Evolutionary conservation across 208 protist species (phyloP).

Genomic region (Trypanosoma caninum): DNA sequence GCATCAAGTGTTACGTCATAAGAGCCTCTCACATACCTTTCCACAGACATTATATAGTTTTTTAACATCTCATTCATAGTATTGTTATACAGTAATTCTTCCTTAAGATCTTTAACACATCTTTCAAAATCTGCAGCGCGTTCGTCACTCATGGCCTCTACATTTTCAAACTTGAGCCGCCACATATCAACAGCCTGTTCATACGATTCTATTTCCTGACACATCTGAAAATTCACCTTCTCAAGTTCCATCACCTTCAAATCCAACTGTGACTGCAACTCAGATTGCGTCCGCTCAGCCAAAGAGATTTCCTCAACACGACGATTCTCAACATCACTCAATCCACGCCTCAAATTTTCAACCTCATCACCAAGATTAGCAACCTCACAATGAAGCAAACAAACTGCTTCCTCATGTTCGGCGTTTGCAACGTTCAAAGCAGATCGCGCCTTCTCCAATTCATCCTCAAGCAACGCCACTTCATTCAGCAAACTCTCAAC

Average conservation of each 20-base stretch:
- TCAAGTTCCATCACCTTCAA: conserved; percentile 32
- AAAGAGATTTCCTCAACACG: not conserved
- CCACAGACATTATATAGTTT: conserved; percentile 21
- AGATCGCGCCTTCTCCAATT: no score
- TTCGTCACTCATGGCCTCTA: conserved; percentile 13
- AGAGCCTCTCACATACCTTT: conserved; percentile 15
- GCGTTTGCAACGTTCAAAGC: no score
- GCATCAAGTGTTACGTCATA: conserved; percentile 29
- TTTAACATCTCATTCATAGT: conserved; percentile 9
- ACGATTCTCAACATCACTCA: not conserved
- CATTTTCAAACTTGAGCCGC: conserved; percentile 10
- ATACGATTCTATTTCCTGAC: conserved; percentile 26
- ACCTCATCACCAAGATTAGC: not conserved
- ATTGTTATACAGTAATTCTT: conserved; percentile 10
- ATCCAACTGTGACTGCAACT: conserved; percentile 24
- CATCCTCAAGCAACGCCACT: no score
- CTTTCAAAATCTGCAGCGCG: not conserved
- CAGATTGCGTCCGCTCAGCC: conserved; percentile 4
- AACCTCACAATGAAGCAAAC: no score
- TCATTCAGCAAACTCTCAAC: no score
- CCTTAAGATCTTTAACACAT: not conserved
- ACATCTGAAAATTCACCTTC: conserved; percentile 25
- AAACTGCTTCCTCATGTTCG: no score
- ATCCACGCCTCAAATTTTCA: not conserved
- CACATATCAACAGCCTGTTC: conserved; percentile 19